These are phyloP conservation scores for Oryza nivara DNA, from an alignment of 176 grass and related monocot species.

Conservation along the genomic window DNA sequence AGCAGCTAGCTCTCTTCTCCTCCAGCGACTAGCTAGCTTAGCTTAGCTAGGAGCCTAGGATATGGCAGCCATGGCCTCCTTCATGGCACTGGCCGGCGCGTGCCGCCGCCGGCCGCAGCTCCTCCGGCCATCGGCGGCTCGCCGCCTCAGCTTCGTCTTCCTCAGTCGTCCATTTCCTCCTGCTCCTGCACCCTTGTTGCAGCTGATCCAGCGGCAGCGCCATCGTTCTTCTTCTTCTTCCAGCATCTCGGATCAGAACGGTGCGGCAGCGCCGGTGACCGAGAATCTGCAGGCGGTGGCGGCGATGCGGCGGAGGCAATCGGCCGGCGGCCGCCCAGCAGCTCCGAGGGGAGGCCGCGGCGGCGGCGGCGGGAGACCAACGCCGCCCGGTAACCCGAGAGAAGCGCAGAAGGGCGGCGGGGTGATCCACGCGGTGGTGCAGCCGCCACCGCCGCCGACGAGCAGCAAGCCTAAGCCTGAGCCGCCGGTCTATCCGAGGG, in stretches of 20 bases:
- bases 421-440: not conserved
- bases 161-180: not conserved
- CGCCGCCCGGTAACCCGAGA: not conserved
- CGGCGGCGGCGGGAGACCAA: not conserved
- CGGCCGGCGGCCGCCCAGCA: not conserved
- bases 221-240: not conserved
- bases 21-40: not conserved
- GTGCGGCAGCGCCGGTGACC: not conserved
- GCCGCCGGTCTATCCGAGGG: not conserved
- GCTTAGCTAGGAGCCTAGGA: not conserved
- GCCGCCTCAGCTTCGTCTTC: not conserved
- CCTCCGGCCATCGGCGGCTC: not conserved
- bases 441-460: too few relatives aligned
- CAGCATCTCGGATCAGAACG: not conserved
- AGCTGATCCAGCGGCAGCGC: not conserved
- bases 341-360: not conserved
- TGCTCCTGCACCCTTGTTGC: not conserved
- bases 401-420: not conserved
- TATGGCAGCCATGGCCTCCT: not conserved
- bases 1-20: not conserved
- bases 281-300: not conserved
- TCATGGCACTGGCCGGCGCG: not conserved
- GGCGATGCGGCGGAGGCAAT: not conserved
- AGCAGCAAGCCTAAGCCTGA: not conserved
- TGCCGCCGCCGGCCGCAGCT: not conserved